Evolutionary conservation across 2,329 filamentous ascomycete genomes (phyloP), one percentile per base, ranked within the genome.

Genomic region (Fusarium scirpi): DNA sequence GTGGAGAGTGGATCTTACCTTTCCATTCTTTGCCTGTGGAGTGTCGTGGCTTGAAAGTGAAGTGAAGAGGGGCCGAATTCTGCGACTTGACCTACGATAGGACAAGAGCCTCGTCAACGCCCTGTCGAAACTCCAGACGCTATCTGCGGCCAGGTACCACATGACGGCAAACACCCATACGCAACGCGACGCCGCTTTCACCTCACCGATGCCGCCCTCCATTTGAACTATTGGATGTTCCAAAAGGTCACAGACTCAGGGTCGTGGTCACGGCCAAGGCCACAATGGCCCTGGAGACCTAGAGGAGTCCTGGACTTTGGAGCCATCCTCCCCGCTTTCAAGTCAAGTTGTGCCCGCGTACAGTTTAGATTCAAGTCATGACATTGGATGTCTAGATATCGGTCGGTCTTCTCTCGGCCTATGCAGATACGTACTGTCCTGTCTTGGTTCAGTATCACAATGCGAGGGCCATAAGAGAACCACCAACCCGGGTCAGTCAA

Each of bases 151-250:
- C 48, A 68, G 72, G 72, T 74, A 73, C 68, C 62, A 69, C 65
- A 65, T 64, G 61, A 73, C 62, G 64, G 53, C 55, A 68, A 60
- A 60, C 56, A 67, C 57, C 57, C 55, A 55, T 34, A 56, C 38
- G 51, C 57, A 59, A 61, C 65, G 62, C 63, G 64, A 60, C 62
- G 65, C 72, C 54, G 62, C 30, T 45, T 66, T 62, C 47, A 67
- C 72, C 67, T 74, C 72, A 74, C 70, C 70, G 65, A 73, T 65
- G 67, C 70, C 61, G 57, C 72, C 70, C 69, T 74, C 61, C 69
- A 72, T 29, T 8, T 24, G 40, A 49, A 53, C 47, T 55, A 66
- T 66, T 66, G 62, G 62, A 38, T 73, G 69, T 59, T 67, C 46
- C 53, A 40, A 53, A 52, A 67, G 71, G 73, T 75, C 73, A 72